Evolutionary conservation across 2,329 filamentous ascomycete species (phyloP).

Genomic region (Talaromyces sp.): DNA sequence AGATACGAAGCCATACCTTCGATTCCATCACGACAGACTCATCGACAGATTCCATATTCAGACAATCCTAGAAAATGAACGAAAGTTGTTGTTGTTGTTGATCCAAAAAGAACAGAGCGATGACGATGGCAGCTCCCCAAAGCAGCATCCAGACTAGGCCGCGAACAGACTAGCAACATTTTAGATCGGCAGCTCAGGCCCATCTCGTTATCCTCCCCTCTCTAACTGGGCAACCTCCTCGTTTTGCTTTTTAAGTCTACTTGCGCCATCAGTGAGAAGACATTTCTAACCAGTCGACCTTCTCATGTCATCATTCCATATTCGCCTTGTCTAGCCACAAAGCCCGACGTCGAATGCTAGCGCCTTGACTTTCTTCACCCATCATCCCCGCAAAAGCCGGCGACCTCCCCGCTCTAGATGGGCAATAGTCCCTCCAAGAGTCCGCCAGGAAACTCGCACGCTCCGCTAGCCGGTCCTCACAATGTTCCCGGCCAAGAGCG

Average conservation of each 20-base stretch:
- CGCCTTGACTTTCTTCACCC: conserved; percentile 20
- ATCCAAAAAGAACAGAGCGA: not conserved
- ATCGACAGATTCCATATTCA: not conserved
- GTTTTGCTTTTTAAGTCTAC: not conserved
- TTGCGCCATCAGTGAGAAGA: not conserved
- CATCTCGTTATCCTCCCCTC: conserved; percentile 9
- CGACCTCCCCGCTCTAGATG: conserved; percentile 36
- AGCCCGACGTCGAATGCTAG: conserved; percentile 25
- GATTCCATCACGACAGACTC: conserved; percentile 10
- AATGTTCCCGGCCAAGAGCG: conserved; percentile 31
- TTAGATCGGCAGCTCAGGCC: not conserved
- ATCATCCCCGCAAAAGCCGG: conserved; percentile 17
- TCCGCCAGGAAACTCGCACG: conserved; percentile 31
- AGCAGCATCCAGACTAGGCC: conserved; percentile 24
- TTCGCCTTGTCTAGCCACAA: conserved; percentile 9
- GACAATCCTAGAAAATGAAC: not conserved
- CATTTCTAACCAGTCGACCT: not conserved
- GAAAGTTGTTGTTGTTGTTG: not conserved
- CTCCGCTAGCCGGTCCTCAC: conserved; percentile 26
- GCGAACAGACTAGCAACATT: conserved; percentile 18
- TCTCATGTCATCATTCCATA: not conserved
- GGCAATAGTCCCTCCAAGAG: conserved; percentile 49
- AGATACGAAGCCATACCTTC: conserved; percentile 37
- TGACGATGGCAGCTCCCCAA: conserved; percentile 1
- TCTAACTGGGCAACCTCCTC: conserved; percentile 21